Evolutionary conservation across 2,329 filamentous ascomycete genomes (phyloP).

Genomic region (Albifimbria verrucaria): DNA sequence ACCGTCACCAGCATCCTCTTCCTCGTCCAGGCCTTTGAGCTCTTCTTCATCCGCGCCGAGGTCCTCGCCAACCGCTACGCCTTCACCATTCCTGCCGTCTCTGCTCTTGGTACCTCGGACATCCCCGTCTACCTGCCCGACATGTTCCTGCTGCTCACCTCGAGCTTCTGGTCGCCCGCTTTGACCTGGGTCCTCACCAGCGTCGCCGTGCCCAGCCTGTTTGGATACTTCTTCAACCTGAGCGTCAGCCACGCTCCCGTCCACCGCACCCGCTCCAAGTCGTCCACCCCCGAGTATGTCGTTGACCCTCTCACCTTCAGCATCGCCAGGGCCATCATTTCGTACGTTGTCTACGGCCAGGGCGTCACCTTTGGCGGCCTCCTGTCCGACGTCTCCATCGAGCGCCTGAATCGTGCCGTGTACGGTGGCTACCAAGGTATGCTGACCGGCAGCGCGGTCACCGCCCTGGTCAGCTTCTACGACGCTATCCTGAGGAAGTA

Average conservation of each 20-base stretch:
- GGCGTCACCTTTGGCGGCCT: conserved; percentile 61
- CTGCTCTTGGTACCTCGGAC: conserved; percentile 51
- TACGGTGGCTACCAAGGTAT: conserved; percentile 71
- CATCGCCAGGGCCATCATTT: conserved; percentile 77
- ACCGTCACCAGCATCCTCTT: conserved; percentile 71
- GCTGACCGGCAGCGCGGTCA: conserved; percentile 65
- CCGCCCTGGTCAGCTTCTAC: conserved; percentile 68
- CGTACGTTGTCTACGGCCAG: conserved; percentile 76
- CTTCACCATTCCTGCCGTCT: conserved; percentile 66
- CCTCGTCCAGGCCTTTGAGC: conserved; percentile 66
- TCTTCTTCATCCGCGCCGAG: conserved; percentile 64
- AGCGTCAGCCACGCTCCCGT: conserved; percentile 48
- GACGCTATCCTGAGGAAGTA: conserved; percentile 73
- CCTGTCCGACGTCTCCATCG: conserved; percentile 57
- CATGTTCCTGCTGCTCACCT: conserved; percentile 72
- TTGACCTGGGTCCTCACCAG: conserved; percentile 74
- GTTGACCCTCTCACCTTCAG: conserved; percentile 90
- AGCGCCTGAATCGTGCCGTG: conserved; percentile 61
- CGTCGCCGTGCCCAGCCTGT: conserved; percentile 63
- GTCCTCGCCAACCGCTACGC: conserved; percentile 70
- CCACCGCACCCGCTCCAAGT: conserved; percentile 39
- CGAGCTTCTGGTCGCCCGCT: conserved; percentile 80
- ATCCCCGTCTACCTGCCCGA: conserved; percentile 71
- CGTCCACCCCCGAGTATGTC: conserved; percentile 46
- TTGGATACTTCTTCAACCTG: conserved; percentile 90